Evolutionary conservation across 2,329 filamentous ascomycete species (phyloP).

Genomic region (Trichoderma atrobrunneum): DNA sequence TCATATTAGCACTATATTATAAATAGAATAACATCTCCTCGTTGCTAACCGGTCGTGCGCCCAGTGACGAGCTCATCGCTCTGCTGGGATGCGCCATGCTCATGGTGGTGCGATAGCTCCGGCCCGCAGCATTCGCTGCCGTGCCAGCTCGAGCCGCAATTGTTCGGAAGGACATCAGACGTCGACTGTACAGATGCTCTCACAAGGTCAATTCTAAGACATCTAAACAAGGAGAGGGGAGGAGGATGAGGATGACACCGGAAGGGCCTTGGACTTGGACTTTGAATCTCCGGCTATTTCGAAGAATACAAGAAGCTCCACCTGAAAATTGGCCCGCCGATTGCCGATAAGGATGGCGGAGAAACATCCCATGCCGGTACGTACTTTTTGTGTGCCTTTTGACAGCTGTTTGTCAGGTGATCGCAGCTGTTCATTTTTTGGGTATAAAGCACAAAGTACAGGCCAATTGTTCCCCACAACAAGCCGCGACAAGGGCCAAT

Average conservation of each 20-base stretch:
- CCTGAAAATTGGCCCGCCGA: slow-evolving; percentile 20
- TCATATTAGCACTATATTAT: not conserved
- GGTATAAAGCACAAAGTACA: not conserved
- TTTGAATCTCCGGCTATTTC: not conserved
- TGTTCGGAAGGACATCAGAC: slow-evolving; percentile 57
- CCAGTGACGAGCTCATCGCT: slow-evolving; percentile 59
- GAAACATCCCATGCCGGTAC: slow-evolving; percentile 14
- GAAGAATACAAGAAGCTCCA: slow-evolving; percentile 6
- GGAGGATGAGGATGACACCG: not conserved
- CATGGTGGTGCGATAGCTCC: slow-evolving; percentile 41
- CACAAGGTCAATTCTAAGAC: slow-evolving; percentile 30
- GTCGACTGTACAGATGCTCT: slow-evolving; percentile 38
- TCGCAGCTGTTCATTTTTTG: not conserved
- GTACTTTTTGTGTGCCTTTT: slow-evolving; percentile 17
- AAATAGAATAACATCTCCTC: not conserved
- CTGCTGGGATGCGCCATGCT: slow-evolving; percentile 81
- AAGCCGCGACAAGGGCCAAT: slow-evolving; percentile 28
- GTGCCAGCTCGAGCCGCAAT: slow-evolving; percentile 53
- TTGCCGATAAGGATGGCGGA: slow-evolving; percentile 19
- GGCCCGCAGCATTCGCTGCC: slow-evolving; percentile 45
- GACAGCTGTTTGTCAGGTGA: not conserved
- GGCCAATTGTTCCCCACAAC: not conserved
- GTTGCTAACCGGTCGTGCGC: slow-evolving; percentile 27
- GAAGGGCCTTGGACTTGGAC: not conserved
- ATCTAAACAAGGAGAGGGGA: slow-evolving; percentile 30